Evolutionary conservation across 345 rosid species (phyloP).

Genomic region (Brassica napus): DNA sequence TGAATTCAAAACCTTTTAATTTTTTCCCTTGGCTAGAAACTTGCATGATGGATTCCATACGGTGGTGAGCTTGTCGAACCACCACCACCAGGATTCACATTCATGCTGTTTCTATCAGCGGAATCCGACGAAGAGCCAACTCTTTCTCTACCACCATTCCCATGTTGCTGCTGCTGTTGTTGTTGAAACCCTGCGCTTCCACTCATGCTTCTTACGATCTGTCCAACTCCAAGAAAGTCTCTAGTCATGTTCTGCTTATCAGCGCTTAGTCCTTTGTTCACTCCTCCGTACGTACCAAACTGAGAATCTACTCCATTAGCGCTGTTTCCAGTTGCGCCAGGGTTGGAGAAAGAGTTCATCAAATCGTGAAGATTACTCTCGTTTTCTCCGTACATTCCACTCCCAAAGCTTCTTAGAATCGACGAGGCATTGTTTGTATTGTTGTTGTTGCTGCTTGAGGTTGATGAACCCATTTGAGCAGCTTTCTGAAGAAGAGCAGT

Average conservation of each 20-base stretch:
- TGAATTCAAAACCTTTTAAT: slow-evolving; percentile 12
- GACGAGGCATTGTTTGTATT: slow-evolving; percentile 47
- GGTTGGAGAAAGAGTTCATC: slow-evolving; percentile 55
- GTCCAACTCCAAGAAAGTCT: slow-evolving; percentile 84
- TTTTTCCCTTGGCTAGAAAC: slow-evolving; percentile 18
- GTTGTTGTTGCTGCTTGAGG: slow-evolving; percentile 47
- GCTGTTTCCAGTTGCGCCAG: slow-evolving; percentile 40
- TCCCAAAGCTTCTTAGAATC: slow-evolving; percentile 53
- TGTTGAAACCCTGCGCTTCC: slow-evolving; percentile 48
- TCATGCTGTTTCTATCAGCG: slow-evolving; percentile 42
- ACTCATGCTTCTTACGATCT: slow-evolving; percentile 54
- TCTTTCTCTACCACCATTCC: slow-evolving; percentile 31
- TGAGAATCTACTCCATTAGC: slow-evolving; percentile 43
- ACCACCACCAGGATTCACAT: slow-evolving; percentile 42
- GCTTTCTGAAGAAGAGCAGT: slow-evolving; percentile 85
- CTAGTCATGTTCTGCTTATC: slow-evolving; percentile 59
- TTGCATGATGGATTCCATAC: slow-evolving; percentile 41
- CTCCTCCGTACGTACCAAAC: slow-evolving; percentile 37
- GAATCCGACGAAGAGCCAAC: slow-evolving; percentile 50
- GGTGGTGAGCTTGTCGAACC: slow-evolving; percentile 45
- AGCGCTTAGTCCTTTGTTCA: slow-evolving; percentile 31
- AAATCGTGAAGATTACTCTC: slow-evolving; percentile 60
- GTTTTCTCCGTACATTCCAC: slow-evolving; percentile 51
- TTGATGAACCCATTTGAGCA: slow-evolving; percentile 77
- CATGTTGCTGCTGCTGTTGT: slow-evolving; percentile 37